Evolutionary conservation across 139 green algal genomes (phyloP).

Genomic region (Micractinium conductrix): DNA sequence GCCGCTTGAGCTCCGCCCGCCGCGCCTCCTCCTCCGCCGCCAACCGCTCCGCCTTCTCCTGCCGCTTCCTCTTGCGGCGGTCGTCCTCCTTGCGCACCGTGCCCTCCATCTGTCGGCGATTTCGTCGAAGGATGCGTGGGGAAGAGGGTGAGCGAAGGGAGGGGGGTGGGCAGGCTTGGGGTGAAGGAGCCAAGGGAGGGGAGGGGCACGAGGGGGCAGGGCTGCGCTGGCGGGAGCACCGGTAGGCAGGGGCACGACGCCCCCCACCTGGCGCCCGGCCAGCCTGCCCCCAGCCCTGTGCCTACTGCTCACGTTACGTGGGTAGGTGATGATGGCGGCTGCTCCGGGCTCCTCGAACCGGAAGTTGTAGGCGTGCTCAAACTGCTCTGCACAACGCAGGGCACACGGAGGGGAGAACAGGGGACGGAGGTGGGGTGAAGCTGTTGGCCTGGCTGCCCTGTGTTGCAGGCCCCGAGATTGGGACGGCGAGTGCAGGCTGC

Average conservation of each 20-base stretch:
- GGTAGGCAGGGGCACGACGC: background rate
- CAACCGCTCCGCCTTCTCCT: slow-evolving; percentile 65
- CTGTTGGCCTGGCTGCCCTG: background rate
- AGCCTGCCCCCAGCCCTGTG: too few species aligned
- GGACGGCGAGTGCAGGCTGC: background rate
- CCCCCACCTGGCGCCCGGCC: too few species aligned
- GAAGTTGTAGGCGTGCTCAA: slow-evolving; percentile 95
- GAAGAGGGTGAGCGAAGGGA: background rate
- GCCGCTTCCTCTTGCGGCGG: slow-evolving; percentile 67
- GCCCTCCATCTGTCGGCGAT: slow-evolving; percentile 55
- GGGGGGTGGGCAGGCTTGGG: background rate
- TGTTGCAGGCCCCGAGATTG: background rate
- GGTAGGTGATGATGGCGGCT: slow-evolving; percentile 73
- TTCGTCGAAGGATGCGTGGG: background rate
- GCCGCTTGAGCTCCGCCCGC: slow-evolving; percentile 11
- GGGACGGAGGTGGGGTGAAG: background rate
- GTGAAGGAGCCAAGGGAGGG: background rate
- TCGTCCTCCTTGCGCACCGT: slow-evolving; percentile 76
- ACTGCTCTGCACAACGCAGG: slow-evolving; percentile 82
- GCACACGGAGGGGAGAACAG: background rate
- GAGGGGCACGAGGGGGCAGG: background rate
- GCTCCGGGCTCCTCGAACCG: slow-evolving; percentile 84
- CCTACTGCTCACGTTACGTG: slow-evolving; percentile 58
- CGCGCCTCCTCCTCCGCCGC: slow-evolving; percentile 27
- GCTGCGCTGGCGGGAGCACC: background rate